Evolutionary conservation across 2,329 filamentous ascomycete genomes (phyloP).

Genomic region (Pseudonectria foliicola): DNA sequence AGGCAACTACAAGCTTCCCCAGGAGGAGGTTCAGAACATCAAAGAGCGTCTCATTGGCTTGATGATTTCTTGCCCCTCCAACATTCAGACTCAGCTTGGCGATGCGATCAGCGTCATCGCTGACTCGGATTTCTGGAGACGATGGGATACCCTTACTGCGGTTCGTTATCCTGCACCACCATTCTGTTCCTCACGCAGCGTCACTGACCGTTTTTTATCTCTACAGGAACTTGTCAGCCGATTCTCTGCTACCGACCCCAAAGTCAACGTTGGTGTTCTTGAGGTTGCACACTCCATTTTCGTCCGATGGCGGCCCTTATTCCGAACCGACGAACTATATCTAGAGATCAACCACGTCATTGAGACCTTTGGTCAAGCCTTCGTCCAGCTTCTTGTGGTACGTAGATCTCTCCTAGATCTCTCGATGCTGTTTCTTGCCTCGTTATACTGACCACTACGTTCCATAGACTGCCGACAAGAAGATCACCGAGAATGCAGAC

Average conservation of each 20-base stretch:
- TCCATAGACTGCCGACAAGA: conserved; percentile 58
- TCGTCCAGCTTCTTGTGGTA: conserved; percentile 72
- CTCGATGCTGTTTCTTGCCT: neutral
- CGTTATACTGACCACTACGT: no score
- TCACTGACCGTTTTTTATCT: conserved; percentile 3
- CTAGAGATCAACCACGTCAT: conserved; percentile 96
- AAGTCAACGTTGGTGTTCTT: conserved; percentile 86
- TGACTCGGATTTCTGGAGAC: conserved; percentile 93
- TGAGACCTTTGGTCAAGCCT: conserved; percentile 73
- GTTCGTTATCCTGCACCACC: conserved; percentile 34
- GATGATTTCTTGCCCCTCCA: conserved; percentile 86
- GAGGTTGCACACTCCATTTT: conserved; percentile 99
- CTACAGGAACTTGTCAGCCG: conserved; percentile 76
- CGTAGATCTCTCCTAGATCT: conserved; percentile 17
- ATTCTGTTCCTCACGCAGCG: no score
- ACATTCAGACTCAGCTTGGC: conserved; percentile 87
- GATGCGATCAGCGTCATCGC: conserved; percentile 97
- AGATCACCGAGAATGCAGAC: conserved; percentile 66
- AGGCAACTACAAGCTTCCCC: conserved; percentile 81
- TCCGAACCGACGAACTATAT: conserved; percentile 86
- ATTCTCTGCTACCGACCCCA: conserved; percentile 72
- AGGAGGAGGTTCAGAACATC: conserved; percentile 79
- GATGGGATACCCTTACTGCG: conserved; percentile 92
- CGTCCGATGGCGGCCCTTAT: conserved; percentile 88
- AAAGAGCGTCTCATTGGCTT: conserved; percentile 92